Evolutionary conservation across 2,329 filamentous ascomycete species (phyloP), one percentile per base, ranked within the genome.

Genomic region (Chaetomiaceae sp.): DNA sequence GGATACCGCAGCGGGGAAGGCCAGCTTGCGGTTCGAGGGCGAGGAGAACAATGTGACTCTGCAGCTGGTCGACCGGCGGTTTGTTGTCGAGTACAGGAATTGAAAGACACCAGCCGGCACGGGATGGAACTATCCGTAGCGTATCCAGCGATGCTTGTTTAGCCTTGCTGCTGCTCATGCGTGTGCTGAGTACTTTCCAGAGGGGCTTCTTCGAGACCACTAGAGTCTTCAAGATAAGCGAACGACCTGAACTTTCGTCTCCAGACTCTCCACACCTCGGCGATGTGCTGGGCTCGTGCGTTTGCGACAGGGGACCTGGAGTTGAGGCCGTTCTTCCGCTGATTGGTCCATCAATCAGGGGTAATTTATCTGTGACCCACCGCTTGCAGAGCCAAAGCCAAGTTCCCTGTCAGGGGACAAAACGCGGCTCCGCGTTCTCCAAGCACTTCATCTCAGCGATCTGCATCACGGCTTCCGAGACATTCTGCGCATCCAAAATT

Each of bases 1-100:
- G 75, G 75, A 85, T 52, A 73, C 73, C 3, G 53, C 36, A 67
- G 75, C 56, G 65, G 64, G 76, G 37, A 79, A 77, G 56, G 82
- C 86, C 38, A 80, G 80, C 53, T 73, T 92, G 59, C 84, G 88
- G 58, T 92, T 92, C 63, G 89, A 92, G 66, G 88, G 88, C 14
- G 87, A 91, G 63, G 87, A 89, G 65, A 86, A 86, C 63, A 80
- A 76, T 58, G 85, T 83, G 61, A 89, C 84, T 59, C 80, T 88
- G 66, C 87, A 89, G 69, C 81, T 87, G 59, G 88, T 92, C 22
- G 87, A 88, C 62, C 75, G 86, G 55, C 79, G 88, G 46, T 88
- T 88, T 66, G 88, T 92, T 8, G 78, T 92, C 47, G 88, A 92
- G 64, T 87, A 88, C 46, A 59, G 60, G 40, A 60, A 51, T 51